These are phyloP conservation scores for Cryptosporidium ryanae DNA, from an alignment of 169 alveolate species.

Conservation along the genomic window DNA sequence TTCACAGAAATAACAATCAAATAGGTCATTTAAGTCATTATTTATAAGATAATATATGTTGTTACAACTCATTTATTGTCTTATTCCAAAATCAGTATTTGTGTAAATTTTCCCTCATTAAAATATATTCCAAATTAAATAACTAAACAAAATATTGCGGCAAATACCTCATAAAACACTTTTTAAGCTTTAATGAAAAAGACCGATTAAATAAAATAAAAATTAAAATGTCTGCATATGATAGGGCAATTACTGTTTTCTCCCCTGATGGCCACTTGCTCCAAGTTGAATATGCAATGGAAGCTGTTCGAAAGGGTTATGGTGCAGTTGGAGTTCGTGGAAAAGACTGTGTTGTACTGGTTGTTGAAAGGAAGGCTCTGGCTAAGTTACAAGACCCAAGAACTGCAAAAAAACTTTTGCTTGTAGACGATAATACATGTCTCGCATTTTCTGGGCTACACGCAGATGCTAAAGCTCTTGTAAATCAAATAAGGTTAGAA, in stretches of 20 bases:
- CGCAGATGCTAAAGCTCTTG: slow-evolving; percentile 98
- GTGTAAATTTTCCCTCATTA: too few species aligned
- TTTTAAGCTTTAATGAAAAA: background rate
- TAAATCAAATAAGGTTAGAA: slow-evolving; percentile 93
- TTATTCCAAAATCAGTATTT: background rate
- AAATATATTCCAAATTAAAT: background rate
- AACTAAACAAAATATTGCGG: background rate
- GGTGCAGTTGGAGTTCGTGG: slow-evolving; percentile 97
- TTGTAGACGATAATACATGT: slow-evolving; percentile 93
- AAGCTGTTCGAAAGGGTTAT: slow-evolving; percentile 96
- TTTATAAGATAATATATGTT: slow-evolving; percentile 14
- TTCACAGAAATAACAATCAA: slow-evolving; percentile 62
- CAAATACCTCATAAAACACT: background rate
- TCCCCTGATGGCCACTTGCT: slow-evolving; percentile 99
- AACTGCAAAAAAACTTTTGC: slow-evolving; percentile 89
- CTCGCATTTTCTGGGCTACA: slow-evolving; percentile 98
- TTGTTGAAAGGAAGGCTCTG: slow-evolving; percentile 96
- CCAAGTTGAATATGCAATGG: slow-evolving; percentile 99
- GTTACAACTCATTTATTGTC: background rate
- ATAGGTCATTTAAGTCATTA: slow-evolving; percentile 21
- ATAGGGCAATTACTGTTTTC: slow-evolving; percentile 99
- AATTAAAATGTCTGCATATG: slow-evolving; percentile 89
- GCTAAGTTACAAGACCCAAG: slow-evolving; percentile 95
- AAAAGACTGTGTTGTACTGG: slow-evolving; percentile 93
- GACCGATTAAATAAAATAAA: background rate